phyloP scores from a whole-genome alignment of 208 protist genomes.

The Leishmania guyanensis region DNA sequence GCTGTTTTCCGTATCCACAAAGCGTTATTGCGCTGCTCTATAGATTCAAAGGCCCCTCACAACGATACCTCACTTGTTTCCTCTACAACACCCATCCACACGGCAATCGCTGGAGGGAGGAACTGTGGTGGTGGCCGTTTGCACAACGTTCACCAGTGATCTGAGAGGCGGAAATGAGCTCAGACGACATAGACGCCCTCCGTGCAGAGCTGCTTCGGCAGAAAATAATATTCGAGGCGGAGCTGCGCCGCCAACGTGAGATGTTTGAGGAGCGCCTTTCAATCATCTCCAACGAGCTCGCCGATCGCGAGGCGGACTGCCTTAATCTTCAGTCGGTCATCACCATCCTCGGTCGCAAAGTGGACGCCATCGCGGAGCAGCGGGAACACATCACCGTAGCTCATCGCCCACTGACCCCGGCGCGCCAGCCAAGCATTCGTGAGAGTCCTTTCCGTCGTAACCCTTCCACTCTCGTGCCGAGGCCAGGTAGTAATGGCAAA shows the following conservation, averaged over 20 bases:
- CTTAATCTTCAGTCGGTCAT: constrained; percentile 89
- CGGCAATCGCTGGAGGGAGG: neutral
- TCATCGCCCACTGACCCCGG: constrained; percentile 52
- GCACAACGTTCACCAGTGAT: neutral
- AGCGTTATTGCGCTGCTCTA: neutral
- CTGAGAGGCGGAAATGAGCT: constrained; percentile 29
- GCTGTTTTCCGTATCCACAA: neutral
- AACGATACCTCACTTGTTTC: neutral
- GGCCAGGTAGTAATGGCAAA: neutral
- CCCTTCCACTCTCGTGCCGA: neutral
- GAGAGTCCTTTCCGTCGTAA: constrained; percentile 25
- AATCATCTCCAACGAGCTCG: constrained; percentile 65
- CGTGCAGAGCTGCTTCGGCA: constrained; percentile 87
- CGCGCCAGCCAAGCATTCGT: constrained; percentile 24
- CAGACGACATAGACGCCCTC: constrained; percentile 80
- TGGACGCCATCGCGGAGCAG: constrained; percentile 65
- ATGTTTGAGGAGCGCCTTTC: constrained; percentile 71
- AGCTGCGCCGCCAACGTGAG: constrained; percentile 84
- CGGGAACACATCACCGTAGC: constrained; percentile 26
- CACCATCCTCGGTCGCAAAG: constrained; percentile 86
- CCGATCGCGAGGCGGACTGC: constrained; percentile 86
- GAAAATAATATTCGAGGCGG: constrained; percentile 88
- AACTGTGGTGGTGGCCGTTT: neutral
- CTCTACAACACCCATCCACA: neutral
- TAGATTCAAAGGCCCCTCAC: neutral